phyloP scores from a whole-genome alignment of 768 basidiomycete genomes.

The Termitomyces sp. region DNA sequence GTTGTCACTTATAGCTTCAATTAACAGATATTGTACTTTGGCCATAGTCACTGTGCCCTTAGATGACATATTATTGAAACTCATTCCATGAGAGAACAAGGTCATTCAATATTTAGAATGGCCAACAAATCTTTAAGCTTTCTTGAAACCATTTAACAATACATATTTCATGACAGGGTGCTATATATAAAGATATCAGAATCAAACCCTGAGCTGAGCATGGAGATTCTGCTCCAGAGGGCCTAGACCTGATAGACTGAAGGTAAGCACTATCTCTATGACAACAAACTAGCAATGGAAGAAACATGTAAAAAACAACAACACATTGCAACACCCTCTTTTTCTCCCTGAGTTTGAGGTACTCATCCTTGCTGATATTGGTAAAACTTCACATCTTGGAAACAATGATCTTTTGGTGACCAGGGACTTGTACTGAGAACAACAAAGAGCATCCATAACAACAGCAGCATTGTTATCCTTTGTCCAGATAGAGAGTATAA shows the following conservation, averaged over 20 bases:
- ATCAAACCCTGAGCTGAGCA: constrained; percentile 71
- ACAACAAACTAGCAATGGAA: background rate
- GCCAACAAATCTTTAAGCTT: no score
- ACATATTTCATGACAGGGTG: no score
- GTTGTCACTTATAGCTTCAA: no score
- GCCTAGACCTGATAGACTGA: constrained; percentile 88
- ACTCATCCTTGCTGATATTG: constrained; percentile 85
- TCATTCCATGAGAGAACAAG: no score
- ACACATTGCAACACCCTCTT: constrained; percentile 86
- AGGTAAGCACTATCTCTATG: constrained; percentile 90
- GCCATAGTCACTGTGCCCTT: no score
- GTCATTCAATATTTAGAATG: no score
- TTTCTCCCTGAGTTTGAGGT: constrained; percentile 81
- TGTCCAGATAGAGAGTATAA: constrained; percentile 83
- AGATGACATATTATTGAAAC: no score
- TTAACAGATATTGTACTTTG: no score
- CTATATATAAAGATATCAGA: background rate
- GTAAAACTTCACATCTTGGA: constrained; percentile 99
- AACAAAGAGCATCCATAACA: constrained; percentile 94
- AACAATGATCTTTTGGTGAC: constrained; percentile 94
- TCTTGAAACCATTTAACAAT: no score
- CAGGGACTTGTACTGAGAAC: constrained; percentile 99
- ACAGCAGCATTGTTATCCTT: constrained; percentile 84
- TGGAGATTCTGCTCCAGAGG: constrained; percentile 81
- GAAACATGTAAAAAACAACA: constrained; percentile 1